phyloP scores from a whole-genome alignment of 2,329 filamentous ascomycete species.

The Exserohilum rostratum region DNA sequence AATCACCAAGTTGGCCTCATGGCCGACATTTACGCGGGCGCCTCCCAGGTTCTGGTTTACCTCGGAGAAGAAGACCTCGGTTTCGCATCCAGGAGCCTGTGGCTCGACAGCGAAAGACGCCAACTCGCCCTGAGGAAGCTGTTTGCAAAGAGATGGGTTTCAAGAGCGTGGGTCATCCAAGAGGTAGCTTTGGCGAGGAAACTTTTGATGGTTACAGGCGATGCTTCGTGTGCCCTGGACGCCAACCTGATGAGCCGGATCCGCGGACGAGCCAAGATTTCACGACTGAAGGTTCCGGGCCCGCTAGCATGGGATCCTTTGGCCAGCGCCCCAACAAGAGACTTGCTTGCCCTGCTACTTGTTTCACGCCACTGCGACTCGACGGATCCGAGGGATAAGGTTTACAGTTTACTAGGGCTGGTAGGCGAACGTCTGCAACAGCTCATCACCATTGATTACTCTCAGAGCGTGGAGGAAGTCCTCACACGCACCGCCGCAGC shows the following conservation, averaged over 20 bases:
- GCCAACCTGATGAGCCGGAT: conserved; percentile 15
- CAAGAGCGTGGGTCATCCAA: conserved; percentile 26
- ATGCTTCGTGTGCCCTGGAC: conserved; percentile 8
- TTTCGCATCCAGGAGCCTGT: conserved; percentile 8
- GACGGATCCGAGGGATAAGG: conserved; percentile 17
- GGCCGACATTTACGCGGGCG: conserved; percentile 20
- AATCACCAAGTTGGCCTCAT: conserved; percentile 25
- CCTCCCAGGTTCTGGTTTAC: conserved; percentile 16
- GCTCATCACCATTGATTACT: conserved; percentile 18
- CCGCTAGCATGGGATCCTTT: conserved; percentile 19
- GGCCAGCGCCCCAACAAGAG: conserved; percentile 16
- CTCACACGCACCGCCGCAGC: conserved; percentile 13
- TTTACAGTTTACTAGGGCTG: conserved; percentile 18
- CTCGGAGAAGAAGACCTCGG: conserved; percentile 18
- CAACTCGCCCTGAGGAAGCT: conserved; percentile 7
- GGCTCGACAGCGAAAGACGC: conserved; percentile 13
- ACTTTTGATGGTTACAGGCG: conserved; percentile 15
- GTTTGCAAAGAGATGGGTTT: conserved; percentile 19
- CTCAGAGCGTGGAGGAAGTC: conserved; percentile 16
- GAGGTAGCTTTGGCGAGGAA: conserved; percentile 23
- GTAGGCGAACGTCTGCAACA: conserved; percentile 14
- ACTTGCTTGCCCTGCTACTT: conserved; percentile 15
- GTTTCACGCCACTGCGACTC: conserved; percentile 15
- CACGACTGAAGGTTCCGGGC: conserved; percentile 15
- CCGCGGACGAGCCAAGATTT: conserved; percentile 15